Base-by-base conservation (phyloP, 495 filamentous ascomycete genomes). In the Ramalina intermedia region DNA sequence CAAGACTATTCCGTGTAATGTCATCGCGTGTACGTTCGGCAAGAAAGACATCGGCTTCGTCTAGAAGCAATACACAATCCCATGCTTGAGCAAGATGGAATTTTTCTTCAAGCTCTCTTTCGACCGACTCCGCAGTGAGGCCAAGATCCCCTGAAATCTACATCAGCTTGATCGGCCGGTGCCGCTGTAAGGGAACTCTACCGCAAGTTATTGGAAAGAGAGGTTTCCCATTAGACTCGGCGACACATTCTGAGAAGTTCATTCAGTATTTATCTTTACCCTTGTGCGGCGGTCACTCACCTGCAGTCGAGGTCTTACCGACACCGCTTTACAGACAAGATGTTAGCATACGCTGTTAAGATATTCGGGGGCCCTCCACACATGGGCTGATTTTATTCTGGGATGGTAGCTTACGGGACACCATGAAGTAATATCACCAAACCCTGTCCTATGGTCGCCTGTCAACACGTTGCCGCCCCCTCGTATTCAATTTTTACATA, bases 41-140 rank as follows among this genome's bases (percentile, higher is more conserved):
- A 17, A 84, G 67, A 64, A 82, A 84, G 11, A 82, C 75, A 48
- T 85, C 81, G 35, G 75, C 77, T 61, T 85, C 80, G 46, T 85
- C 81, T 1, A 85, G 65, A 0, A 79, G 63, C 0, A 78, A 58
- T 42, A 76, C 64, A 8, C 67, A 65, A 26, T 53, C 41, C 60
- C 58, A 62, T 11, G n/a, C 23, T 2, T 40, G 11, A 7, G 41
- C 46, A 2, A 47, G 43, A 12, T 46, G 46, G 24, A 56, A 59
- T 42, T 72, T 74, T 36, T 67, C 57, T 48, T 68, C 61, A 13
- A 78, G 66, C n/a, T 74, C 18, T 8, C 3, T 13, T 9, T 46
- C 43, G 12, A 54, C 52, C 7, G n/a, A 33, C 4, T 20, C 27
- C 8, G 51, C 44, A 17, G 24, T 47, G 8, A 17, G 17, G 4